Evolutionary conservation across 1,284 basidiomycete genomes (phyloP), one percentile per base, ranked within the genome.

Genomic region (Mycocalia duriaeana): DNA sequence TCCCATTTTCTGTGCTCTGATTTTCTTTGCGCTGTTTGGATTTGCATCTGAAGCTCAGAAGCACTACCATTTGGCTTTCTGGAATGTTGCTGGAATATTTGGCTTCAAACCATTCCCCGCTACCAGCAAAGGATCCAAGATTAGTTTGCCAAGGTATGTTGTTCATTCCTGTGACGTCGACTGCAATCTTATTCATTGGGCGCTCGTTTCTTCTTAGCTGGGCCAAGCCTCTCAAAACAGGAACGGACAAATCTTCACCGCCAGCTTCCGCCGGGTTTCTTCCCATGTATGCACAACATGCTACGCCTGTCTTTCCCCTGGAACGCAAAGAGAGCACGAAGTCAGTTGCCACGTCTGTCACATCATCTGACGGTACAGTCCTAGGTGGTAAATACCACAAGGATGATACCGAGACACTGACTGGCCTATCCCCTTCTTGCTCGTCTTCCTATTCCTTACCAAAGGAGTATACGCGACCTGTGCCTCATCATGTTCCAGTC

Each of bases 11-110:
- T 71, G 68, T 52, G 69, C 67, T 3, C 34, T 75, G n/a, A 18
- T 74, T 13, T 74, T 78, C 62, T 73, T 76, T 49, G 61, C 50
- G 1, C 71, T 71, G 63, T 74, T 76, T 50, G 74, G 73, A 4
- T 69, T 76, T 48, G 69, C 71, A 9, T 59, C 65, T 11, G 75
- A 74, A 52, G 72, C 71, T 5, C 60, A 57, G 42, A 65, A 60
- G 46, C 53, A 68, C 47, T 71, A 69, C 39, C 53, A 52, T 34
- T 46, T 55, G 40, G 53, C 66, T 2, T 73, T 69, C 41, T 52
- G 50, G 16, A 66, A 66, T 5, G 53, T 76, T 31, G 62, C 67
- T 44, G 72, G 70, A 55, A 66, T 62, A 38, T 59, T 67, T 42
- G 67, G 68, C 22, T 51, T 67, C 45, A 62, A 42, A 14, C 31